Evolutionary conservation across 169 alveolate genomes (phyloP).

Genomic region (Cryptosporidium tyzzeri): DNA sequence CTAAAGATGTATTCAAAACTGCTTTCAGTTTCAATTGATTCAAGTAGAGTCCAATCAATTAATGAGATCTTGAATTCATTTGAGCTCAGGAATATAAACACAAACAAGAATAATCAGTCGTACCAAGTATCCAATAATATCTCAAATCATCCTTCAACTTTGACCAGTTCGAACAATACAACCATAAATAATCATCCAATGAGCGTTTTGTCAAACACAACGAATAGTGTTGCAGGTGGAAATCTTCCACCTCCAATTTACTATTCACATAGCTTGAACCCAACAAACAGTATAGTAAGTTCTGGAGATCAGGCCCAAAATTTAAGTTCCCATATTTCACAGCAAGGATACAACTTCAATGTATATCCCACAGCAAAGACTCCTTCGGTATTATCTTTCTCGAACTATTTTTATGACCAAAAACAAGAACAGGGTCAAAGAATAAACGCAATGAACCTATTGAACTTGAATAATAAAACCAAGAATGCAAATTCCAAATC

Average conservation of each 20-base stretch:
- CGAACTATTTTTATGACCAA: slow-evolving; percentile 25
- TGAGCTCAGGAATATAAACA: slow-evolving; percentile 1
- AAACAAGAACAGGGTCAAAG: slow-evolving; percentile 11
- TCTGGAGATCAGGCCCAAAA: slow-evolving; percentile 9
- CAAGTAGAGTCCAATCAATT: slow-evolving; percentile 40
- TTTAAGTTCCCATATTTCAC: neutral
- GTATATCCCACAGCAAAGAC: neutral
- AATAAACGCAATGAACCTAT: neutral
- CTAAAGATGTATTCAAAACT: slow-evolving; percentile 11
- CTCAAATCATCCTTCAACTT: neutral
- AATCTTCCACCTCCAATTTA: slow-evolving; percentile 40
- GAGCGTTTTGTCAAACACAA: neutral
- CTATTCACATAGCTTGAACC: slow-evolving; percentile 2
- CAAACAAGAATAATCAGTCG: neutral
- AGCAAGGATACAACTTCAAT: neutral
- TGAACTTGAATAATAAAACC: neutral
- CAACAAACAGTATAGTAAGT: neutral
- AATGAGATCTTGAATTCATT: slow-evolving; percentile 39
- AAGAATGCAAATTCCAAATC: neutral
- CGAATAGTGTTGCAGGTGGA: neutral
- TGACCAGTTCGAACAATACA: slow-evolving; percentile 16
- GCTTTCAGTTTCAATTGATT: slow-evolving; percentile 28
- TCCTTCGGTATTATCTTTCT: slow-evolving; percentile 35
- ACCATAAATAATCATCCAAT: neutral
- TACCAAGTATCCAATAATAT: neutral